These are phyloP conservation scores for Adansonia digitata DNA, from an alignment of 345 rosid species.

Conservation along the genomic window DNA sequence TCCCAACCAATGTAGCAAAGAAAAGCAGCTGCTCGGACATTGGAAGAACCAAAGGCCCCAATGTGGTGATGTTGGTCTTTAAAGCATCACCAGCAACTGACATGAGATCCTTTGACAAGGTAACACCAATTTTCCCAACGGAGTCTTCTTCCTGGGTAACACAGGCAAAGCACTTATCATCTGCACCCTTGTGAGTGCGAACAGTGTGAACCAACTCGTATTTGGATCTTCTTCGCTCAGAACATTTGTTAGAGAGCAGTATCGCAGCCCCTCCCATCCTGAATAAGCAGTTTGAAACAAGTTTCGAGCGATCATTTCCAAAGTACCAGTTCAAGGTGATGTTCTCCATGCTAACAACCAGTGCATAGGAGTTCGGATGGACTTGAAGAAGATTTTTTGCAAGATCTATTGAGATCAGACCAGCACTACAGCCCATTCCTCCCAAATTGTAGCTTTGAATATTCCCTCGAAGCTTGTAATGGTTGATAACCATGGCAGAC, in stretches of 20 bases:
- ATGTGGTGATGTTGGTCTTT: slow-evolving; percentile 63
- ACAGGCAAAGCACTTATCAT: slow-evolving; percentile 44
- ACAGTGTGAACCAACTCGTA: slow-evolving; percentile 48
- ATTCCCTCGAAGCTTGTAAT: slow-evolving; percentile 42
- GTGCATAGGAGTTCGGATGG: slow-evolving; percentile 42
- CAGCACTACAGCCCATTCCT: slow-evolving; percentile 69
- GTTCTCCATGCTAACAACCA: slow-evolving; percentile 56
- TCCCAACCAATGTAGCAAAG: slow-evolving; percentile 38
- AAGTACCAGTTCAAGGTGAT: slow-evolving; percentile 52
- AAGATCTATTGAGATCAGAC: slow-evolving; percentile 50
- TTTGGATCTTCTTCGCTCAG: slow-evolving; percentile 35
- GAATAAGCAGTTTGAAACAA: slow-evolving; percentile 51
- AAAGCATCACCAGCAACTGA: slow-evolving; percentile 64
- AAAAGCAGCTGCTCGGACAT: slow-evolving; percentile 47
- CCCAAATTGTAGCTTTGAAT: slow-evolving; percentile 49
- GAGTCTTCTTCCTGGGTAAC: slow-evolving; percentile 48
- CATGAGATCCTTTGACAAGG: slow-evolving; percentile 50
- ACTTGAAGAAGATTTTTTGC: slow-evolving; percentile 48
- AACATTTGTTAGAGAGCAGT: slow-evolving; percentile 39
- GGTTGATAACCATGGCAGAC: slow-evolving; percentile 50
- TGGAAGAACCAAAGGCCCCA: slow-evolving; percentile 54
- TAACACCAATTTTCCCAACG: slow-evolving; percentile 35
- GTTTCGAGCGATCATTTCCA: slow-evolving; percentile 51
- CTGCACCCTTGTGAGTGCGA: slow-evolving; percentile 50
- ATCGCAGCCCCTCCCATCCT: slow-evolving; percentile 61